phyloP scores from a whole-genome alignment of 768 basidiomycete genomes.

The Trametes cinnabarina region DNA sequence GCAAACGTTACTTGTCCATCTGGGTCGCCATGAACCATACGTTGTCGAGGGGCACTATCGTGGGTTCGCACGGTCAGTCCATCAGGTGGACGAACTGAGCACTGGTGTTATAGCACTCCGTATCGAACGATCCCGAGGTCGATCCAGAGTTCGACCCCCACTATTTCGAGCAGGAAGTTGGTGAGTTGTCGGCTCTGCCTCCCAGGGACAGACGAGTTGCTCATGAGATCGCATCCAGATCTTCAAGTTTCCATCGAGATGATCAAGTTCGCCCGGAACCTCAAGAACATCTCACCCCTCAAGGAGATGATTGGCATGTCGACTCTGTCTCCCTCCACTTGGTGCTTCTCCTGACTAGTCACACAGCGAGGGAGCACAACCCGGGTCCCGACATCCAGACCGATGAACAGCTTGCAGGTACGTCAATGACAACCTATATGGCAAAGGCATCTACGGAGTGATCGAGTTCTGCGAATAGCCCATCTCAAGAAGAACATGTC shows the following conservation, averaged over 20 bases:
- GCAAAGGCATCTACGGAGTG: no score
- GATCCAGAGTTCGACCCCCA: conserved; percentile 33
- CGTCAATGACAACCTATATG: background rate
- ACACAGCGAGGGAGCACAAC: conserved; percentile 5
- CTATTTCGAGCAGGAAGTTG: conserved; percentile 34
- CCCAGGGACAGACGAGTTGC: background rate
- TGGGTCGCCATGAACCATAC: conserved; percentile 39
- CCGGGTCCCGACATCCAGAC: conserved; percentile 14
- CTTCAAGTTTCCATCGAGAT: conserved; percentile 23
- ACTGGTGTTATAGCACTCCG: conserved; percentile 28
- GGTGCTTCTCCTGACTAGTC: no score
- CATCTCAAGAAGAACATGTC: conserved; percentile 4
- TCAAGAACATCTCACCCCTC: conserved; percentile 15
- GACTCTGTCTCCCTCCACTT: no score
- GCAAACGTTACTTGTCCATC: conserved; percentile 44
- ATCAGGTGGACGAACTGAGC: background rate
- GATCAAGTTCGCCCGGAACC: conserved; percentile 28
- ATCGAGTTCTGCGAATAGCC: conserved; percentile 2
- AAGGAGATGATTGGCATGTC: conserved; percentile 9
- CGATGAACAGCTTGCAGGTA: conserved; percentile 10
- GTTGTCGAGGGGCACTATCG: conserved; percentile 50
- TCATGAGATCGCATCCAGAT: background rate
- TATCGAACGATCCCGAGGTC: conserved; percentile 27
- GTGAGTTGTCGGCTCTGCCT: background rate
- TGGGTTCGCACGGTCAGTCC: conserved; percentile 24